phyloP scores from a whole-genome alignment of 495 filamentous ascomycete species.

The Penicillium parvum region DNA sequence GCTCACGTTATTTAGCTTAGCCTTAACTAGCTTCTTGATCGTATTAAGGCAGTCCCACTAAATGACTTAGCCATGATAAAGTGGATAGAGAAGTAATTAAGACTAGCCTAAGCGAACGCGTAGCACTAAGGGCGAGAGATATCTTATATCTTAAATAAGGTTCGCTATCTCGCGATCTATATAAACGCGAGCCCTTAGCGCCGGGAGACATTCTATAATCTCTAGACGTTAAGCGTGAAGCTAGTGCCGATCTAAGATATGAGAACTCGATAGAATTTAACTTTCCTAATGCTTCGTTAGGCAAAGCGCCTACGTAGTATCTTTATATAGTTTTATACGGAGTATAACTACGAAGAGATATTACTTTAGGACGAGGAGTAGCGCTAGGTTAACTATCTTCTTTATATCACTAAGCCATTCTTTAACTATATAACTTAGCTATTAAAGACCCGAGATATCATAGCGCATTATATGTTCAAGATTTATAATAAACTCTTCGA shows the following conservation, averaged over 20 bases:
- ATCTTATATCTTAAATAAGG: slow-evolving; percentile 10
- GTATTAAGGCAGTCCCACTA: slow-evolving; percentile 3
- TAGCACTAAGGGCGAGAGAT: slow-evolving; percentile 4
- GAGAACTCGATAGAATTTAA: slow-evolving; percentile 5
- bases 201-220: slow-evolving; percentile 5
- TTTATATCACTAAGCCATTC: slow-evolving; percentile 9
- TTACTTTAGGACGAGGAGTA: slow-evolving; percentile 2
- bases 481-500: slow-evolving; percentile 12
- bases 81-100: slow-evolving; percentile 3
- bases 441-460: slow-evolving; percentile 16
- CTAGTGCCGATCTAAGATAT: slow-evolving; percentile 17
- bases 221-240: slow-evolving; percentile 5
- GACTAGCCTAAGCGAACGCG: not conserved
- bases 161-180: slow-evolving; percentile 8
- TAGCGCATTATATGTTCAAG: slow-evolving; percentile 8
- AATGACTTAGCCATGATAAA: slow-evolving; percentile 6
- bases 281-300: too few species aligned
- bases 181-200: slow-evolving; percentile 13
- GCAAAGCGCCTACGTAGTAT: slow-evolving; percentile 1
- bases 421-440: slow-evolving; percentile 10
- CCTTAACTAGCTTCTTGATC: slow-evolving; percentile 13
- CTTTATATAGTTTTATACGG: not conserved
- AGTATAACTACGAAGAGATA: slow-evolving; percentile 7
- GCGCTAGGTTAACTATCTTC: too few species aligned
- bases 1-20: slow-evolving; percentile 10